Conservation (phyloP, 805 yeast genomes). For the Candida suzukii region DNA sequence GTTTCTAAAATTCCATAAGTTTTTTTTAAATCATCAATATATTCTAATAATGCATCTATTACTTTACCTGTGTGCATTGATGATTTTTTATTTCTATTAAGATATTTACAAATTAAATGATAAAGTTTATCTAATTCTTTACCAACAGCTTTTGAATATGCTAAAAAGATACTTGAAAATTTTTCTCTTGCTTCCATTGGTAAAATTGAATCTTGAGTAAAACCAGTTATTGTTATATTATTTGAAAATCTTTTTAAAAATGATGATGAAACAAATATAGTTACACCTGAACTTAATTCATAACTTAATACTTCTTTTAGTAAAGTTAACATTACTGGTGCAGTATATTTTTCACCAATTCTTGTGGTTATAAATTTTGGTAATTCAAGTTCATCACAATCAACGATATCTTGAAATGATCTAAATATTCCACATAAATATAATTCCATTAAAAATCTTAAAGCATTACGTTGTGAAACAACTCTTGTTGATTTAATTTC, state of each 20-base stretch:
- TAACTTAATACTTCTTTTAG: slow-evolving; percentile 36
- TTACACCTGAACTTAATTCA: slow-evolving; percentile 22
- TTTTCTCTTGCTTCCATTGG: slow-evolving; percentile 18
- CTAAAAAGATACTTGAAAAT: slow-evolving; percentile 31
- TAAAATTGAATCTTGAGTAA: slow-evolving; percentile 19
- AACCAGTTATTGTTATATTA: slow-evolving; percentile 18
- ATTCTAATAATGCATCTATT: slow-evolving; percentile 25
- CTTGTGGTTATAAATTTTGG: neutral
- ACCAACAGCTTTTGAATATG: slow-evolving; percentile 37
- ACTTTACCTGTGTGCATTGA: slow-evolving; percentile 63
- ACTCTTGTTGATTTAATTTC: slow-evolving; percentile 27
- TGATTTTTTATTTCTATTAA: slow-evolving; percentile 39
- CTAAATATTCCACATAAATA: slow-evolving; percentile 50
- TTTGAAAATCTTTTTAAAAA: slow-evolving; percentile 43
- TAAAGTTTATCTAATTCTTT: slow-evolving; percentile 29
- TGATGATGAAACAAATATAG: slow-evolving; percentile 33
- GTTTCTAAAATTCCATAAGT: slow-evolving; percentile 35
- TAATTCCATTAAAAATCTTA: slow-evolving; percentile 52
- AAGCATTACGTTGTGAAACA: slow-evolving; percentile 35
- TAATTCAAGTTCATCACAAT: neutral
- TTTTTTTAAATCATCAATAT: slow-evolving; percentile 19
- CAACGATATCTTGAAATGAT: slow-evolving; percentile 12
- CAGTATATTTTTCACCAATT: slow-evolving; percentile 5
- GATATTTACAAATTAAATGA: slow-evolving; percentile 26
- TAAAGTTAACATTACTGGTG: slow-evolving; percentile 35